Conservation (phyloP, 2,329 filamentous ascomycete genomes). For the Venturia aucupariae region DNA sequence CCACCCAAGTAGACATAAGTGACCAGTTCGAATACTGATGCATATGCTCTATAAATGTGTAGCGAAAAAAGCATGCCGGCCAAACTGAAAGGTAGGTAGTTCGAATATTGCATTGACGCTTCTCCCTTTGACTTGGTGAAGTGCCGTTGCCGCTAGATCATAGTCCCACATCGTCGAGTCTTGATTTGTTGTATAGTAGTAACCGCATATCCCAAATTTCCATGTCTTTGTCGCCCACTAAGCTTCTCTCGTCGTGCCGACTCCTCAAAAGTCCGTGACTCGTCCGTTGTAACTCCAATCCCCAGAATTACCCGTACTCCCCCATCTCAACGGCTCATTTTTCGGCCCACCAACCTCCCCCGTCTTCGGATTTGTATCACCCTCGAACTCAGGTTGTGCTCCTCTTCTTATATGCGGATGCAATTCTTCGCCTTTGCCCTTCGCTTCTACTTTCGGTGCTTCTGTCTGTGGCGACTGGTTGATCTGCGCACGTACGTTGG, state of each 20-base stretch:
- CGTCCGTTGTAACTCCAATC: slow-evolving; percentile 94
- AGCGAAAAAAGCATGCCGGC: background rate
- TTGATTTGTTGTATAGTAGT: background rate
- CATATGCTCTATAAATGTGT: background rate
- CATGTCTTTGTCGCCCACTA: background rate
- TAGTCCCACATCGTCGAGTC: background rate
- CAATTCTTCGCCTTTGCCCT: slow-evolving; percentile 53
- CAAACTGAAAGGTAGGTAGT: too few relatives aligned
- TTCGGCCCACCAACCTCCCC: slow-evolving; percentile 95
- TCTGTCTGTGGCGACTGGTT: slow-evolving; percentile 40
- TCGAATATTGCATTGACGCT: background rate
- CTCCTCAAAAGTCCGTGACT: slow-evolving; percentile 72
- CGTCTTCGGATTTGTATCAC: slow-evolving; percentile 84
- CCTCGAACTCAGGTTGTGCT: slow-evolving; percentile 83
- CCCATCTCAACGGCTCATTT: slow-evolving; percentile 92
- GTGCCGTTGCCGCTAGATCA: too few relatives aligned
- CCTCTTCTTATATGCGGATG: slow-evolving; percentile 66
- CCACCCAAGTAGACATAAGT: background rate
- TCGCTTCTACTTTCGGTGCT: slow-evolving; percentile 39
- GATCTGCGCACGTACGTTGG: slow-evolving; percentile 30
- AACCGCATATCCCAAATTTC: too few relatives aligned
- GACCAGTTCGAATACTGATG: background rate
- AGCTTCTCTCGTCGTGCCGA: background rate
- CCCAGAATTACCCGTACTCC: slow-evolving; percentile 58
- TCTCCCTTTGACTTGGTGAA: background rate